Percentiles rank a stretch among this genome's conserved stretches.
phyloP scores from a whole-genome alignment of 495 filamentous ascomycete species.

The Zalerion maritima region DNA sequence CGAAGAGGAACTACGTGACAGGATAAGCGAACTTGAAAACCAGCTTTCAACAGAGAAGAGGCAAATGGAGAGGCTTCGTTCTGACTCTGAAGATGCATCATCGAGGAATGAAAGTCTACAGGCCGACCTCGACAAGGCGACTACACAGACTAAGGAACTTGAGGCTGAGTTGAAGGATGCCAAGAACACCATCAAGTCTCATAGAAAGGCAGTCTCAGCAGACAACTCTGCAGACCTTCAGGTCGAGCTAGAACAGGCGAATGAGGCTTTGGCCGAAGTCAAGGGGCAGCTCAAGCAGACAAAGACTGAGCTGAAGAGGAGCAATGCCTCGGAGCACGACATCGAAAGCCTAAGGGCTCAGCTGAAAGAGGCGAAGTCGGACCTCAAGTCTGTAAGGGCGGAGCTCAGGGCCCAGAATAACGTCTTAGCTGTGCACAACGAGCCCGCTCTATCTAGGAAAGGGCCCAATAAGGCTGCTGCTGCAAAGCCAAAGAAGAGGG shows the following conservation, averaged over 20 bases:
- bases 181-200: neutral
- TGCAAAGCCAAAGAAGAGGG: conserved; percentile 17
- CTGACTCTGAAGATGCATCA: conserved; percentile 8
- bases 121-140: neutral
- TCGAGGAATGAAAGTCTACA: conserved; percentile 7
- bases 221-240: conserved; percentile 25
- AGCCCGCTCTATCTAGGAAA: conserved; percentile 21
- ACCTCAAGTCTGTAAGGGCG: conserved; percentile 25
- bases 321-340: too few relatives aligned
- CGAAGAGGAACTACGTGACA: conserved; percentile 30
- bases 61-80: conserved; percentile 11
- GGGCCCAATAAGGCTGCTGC: conserved; percentile 18
- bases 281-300: conserved; percentile 46
- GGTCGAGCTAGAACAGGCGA: conserved; percentile 24
- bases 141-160: conserved; percentile 6
- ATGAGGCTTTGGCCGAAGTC: conserved; percentile 28
- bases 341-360: conserved; percentile 32
- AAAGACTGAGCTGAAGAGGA: conserved; percentile 58
- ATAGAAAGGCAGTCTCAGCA: conserved; percentile 2
- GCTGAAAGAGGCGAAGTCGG: conserved; percentile 32
- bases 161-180: conserved; percentile 1
- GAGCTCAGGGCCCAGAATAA: conserved; percentile 11
- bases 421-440: conserved; percentile 7
- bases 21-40: conserved; percentile 27
- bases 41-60: conserved; percentile 13